Percentiles rank a stretch among this genome's conserved stretches.
phyloP scores from a whole-genome alignment of 192 early-diverging fungal species.

The Coemansia erecta region DNA sequence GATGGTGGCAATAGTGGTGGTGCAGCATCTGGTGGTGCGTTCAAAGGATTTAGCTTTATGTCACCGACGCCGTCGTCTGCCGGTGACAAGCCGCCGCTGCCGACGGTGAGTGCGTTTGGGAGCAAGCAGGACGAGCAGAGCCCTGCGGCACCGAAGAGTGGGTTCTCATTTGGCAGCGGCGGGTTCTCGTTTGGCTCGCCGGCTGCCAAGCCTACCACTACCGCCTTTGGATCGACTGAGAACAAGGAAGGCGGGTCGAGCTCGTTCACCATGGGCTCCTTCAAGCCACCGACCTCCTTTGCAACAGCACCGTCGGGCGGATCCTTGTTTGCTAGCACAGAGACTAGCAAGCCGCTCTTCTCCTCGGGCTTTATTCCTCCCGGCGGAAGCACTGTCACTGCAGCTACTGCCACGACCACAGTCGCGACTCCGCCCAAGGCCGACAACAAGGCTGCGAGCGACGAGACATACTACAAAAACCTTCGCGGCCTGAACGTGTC shows the following conservation, averaged over 20 bases:
- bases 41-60: constrained; percentile 44
- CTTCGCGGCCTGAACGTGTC: constrained; percentile 53
- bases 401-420: neutral
- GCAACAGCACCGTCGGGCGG: neutral
- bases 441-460: neutral
- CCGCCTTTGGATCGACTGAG: constrained; percentile 1
- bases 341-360: constrained; percentile 14
- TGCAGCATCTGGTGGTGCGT: constrained; percentile 7
- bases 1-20: neutral
- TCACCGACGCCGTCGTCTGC: constrained; percentile 18
- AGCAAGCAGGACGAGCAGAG: neutral
- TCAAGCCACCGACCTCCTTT: constrained; percentile 32
- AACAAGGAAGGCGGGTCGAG: constrained; percentile 2
- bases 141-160: neutral
- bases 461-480: constrained; percentile 35
- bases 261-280: constrained; percentile 30
- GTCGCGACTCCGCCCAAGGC: neutral
- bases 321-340: neutral
- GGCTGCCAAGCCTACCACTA: neutral
- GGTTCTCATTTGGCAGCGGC: too few species aligned
- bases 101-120: constrained; percentile 9
- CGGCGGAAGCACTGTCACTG: neutral
- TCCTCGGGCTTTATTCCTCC: constrained; percentile 23
- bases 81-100: neutral
- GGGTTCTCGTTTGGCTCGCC: constrained; percentile 22